Evolutionary conservation across 2,329 filamentous ascomycete genomes (phyloP).

Genomic region (Exophiala calicioides): DNA sequence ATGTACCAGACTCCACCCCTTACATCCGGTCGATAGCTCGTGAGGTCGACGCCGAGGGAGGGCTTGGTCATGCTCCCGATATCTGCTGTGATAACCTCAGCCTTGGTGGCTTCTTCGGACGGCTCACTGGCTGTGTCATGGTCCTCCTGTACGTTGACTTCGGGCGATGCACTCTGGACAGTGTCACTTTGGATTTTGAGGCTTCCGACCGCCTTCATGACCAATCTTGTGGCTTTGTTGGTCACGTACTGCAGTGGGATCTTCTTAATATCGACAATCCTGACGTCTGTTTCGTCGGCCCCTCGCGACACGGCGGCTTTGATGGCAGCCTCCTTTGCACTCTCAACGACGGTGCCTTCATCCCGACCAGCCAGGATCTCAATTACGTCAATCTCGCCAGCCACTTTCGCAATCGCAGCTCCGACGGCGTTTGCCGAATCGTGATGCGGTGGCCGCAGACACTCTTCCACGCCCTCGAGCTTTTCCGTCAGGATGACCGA

Average conservation of each 20-base stretch:
- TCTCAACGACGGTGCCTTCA: conserved; percentile 32
- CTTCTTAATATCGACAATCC: conserved; percentile 39
- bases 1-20: conserved; percentile 39
- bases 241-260: conserved; percentile 30
- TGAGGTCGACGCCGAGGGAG: conserved; percentile 32
- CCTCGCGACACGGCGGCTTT: conserved; percentile 24
- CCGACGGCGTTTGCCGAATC: conserved; percentile 63
- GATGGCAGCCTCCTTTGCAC: conserved; percentile 29
- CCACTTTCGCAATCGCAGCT: conserved; percentile 60
- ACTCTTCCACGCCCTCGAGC: conserved; percentile 51
- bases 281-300: conserved; percentile 26
- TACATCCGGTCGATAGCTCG: conserved; percentile 38
- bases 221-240: conserved; percentile 39
- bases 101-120: conserved; percentile 27
- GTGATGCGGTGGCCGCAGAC: conserved; percentile 52
- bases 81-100: conserved; percentile 13
- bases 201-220: conserved; percentile 44
- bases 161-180: conserved; percentile 20
- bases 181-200: conserved; percentile 29
- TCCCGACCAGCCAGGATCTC: conserved; percentile 38
- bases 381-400: conserved; percentile 55
- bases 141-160: conserved; percentile 28
- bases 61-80: conserved; percentile 16
- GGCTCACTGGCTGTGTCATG: conserved; percentile 29
- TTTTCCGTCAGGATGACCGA: conserved; percentile 53